Evolutionary conservation across 2,329 filamentous ascomycete genomes (phyloP).

Genomic region (Periconia sp.): DNA sequence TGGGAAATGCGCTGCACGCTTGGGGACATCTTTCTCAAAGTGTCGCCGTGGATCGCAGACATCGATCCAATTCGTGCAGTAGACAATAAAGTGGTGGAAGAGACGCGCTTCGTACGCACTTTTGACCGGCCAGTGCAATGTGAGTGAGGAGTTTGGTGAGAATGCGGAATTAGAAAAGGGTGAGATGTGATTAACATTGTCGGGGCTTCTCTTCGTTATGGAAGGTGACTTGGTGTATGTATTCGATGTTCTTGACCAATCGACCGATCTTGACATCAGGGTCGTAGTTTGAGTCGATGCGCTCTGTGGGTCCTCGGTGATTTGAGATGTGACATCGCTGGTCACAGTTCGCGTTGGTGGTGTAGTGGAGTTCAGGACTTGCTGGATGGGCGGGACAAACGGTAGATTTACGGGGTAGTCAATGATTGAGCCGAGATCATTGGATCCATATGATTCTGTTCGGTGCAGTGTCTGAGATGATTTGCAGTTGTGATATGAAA

Average conservation of each 20-base stretch:
- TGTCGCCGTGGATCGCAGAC: constrained; percentile 32
- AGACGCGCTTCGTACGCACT: constrained; percentile 32
- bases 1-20: constrained; percentile 53
- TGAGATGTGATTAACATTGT: constrained; percentile 11
- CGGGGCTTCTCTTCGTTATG: constrained; percentile 4
- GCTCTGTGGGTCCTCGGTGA: not conserved
- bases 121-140: constrained; percentile 29
- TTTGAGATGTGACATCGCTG: constrained; percentile 1
- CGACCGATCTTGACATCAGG: constrained; percentile 1
- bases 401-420: constrained; percentile 15
- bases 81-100: constrained; percentile 36
- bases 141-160: constrained; percentile 26
- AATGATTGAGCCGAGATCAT: constrained; percentile 11
- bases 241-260: constrained; percentile 4
- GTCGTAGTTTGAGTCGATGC: not conserved
- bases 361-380: constrained; percentile 14
- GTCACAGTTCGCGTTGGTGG: not conserved
- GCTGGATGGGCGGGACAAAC: constrained; percentile 21
- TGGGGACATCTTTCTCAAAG: constrained; percentile 56
- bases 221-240: constrained; percentile 7
- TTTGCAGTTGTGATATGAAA: constrained; percentile 15
- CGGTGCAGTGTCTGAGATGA: constrained; percentile 8
- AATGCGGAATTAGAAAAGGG: constrained; percentile 34
- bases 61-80: constrained; percentile 38
- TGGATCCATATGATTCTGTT: constrained; percentile 12